Evolutionary conservation across 805 yeast genomes (phyloP), one percentile per base, ranked within the genome.

Genomic region (Candida qinlingensis): DNA sequence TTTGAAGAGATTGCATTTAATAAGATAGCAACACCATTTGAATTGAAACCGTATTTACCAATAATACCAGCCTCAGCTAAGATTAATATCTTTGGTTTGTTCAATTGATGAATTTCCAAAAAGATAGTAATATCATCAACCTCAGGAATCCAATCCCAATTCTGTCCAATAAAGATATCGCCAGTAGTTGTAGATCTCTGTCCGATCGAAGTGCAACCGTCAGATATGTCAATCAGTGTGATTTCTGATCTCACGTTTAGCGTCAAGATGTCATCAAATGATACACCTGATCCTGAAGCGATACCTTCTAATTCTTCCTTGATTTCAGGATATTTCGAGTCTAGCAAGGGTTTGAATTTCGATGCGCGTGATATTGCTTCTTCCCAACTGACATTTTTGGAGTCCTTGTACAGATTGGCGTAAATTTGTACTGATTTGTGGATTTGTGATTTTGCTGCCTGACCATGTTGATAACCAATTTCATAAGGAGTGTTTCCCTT

Each of bases 131-230:
- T 49, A 29, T 54, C 55, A 31, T 52, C 49, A 36, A 63, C 49
- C 40, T 54, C 63, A 12, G 58, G 55, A 35, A 61, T 57, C 75
- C 75, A 71, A 53, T 71, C 75, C 75, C 75, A 71, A 51, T 70
- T 71, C 54, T 71, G 75, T 50, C 67, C 56, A 53, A 60, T 57
- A 52, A 54, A 41, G 48, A 61, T 38, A 37, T 54, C 53, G 37
- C 63, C 54, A 35, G 62, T 47, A 36, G 54, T 11, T 37, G 41
- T 19, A 47, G 60, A 58, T 54, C 57, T 37, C 54, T 68, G 60
- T 50, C 61, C 49, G 55, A 66, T 37, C 2, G 66, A 55, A 2
- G 74, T 70, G 48, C 75, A 71, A 1, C 75, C 75, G 50, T 71
- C 75, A 3, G 66, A 44, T 25, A 57, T 52, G 9, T 62, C 62